Percentiles rank a stretch among this genome's conserved stretches.
These are phyloP conservation scores for Lachnellula occidentalis DNA, from an alignment of 2,329 filamentous ascomycete species.

Conservation along the genomic window DNA sequence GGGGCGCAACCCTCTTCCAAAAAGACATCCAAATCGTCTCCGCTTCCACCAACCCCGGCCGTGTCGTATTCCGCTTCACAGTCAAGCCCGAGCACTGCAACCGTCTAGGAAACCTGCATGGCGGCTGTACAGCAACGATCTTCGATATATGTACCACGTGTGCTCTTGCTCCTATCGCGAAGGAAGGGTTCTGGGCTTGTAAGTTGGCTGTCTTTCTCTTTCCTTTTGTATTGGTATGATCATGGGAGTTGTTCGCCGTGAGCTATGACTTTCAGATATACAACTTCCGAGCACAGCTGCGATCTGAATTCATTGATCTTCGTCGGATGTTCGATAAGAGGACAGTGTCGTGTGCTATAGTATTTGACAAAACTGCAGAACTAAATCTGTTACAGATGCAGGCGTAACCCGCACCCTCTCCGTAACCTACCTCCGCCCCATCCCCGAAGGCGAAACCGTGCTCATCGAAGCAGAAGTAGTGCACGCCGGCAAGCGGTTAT, in stretches of 20 bases:
- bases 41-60: conserved; percentile 20
- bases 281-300: too few species aligned
- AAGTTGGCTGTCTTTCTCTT: too few species aligned
- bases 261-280: too few species aligned
- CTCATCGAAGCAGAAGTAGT: conserved; percentile 53
- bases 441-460: conserved; percentile 52
- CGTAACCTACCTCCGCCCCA: conserved; percentile 61
- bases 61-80: conserved; percentile 38
- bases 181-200: conserved; percentile 53
- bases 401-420: conserved; percentile 63
- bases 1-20: conserved; percentile 20
- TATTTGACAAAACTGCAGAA: too few species aligned
- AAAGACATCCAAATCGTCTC: conserved; percentile 20
- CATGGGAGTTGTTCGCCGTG: too few species aligned
- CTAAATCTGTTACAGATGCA: conserved; percentile 29
- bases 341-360: too few species aligned
- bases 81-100: conserved; percentile 50
- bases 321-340: too few species aligned
- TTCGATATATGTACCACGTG: conserved; percentile 62
- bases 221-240: too few species aligned
- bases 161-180: conserved; percentile 49
- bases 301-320: too few species aligned
- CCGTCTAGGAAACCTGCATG: conserved; percentile 50
- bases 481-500: conserved; percentile 51
- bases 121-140: conserved; percentile 58